A percentile compares a stretch with the other conserved stretches of the same genome.
These are phyloP conservation scores for Solanum chmielewskii DNA, from an alignment of 257 asterid genomes.

Conservation along the genomic window DNA sequence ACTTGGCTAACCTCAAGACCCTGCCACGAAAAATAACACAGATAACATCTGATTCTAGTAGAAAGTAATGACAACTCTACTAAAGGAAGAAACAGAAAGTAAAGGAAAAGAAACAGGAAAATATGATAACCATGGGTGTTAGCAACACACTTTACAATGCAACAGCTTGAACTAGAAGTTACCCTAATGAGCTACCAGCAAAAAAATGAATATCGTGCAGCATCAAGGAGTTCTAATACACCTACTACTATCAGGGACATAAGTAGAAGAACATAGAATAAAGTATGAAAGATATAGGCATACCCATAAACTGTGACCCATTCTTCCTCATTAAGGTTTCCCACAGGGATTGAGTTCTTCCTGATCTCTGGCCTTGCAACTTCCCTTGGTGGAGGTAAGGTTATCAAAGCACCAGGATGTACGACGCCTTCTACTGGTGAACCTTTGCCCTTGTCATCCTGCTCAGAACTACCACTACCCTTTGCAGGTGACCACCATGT, in stretches of 20 bases:
- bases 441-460: slow-evolving; percentile 82
- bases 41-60: not conserved
- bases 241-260: not conserved
- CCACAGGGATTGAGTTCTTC: slow-evolving; percentile 52
- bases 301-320: slow-evolving; percentile 99
- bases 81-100: not conserved
- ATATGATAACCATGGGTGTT: not conserved
- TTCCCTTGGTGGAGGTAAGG: slow-evolving; percentile 89
- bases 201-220: not conserved
- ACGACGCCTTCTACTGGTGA: slow-evolving; percentile 95
- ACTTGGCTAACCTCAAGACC: not conserved
- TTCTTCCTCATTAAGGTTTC: slow-evolving; percentile 74
- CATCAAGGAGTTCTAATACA: not conserved
- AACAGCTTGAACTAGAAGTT: not conserved
- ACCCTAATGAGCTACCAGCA: not conserved
- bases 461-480: slow-evolving; percentile 58
- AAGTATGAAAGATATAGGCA: not conserved
- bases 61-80: not conserved
- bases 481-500: slow-evolving; percentile 88
- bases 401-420: slow-evolving; percentile 77
- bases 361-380: slow-evolving; percentile 90
- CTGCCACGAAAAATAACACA: not conserved
- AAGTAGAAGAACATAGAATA: not conserved
- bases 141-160: not conserved
- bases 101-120: not conserved